Evolutionary conservation across 257 asterid species (phyloP), one percentile per base, ranked within the genome.

Genomic region (Solanum paucissectum): DNA sequence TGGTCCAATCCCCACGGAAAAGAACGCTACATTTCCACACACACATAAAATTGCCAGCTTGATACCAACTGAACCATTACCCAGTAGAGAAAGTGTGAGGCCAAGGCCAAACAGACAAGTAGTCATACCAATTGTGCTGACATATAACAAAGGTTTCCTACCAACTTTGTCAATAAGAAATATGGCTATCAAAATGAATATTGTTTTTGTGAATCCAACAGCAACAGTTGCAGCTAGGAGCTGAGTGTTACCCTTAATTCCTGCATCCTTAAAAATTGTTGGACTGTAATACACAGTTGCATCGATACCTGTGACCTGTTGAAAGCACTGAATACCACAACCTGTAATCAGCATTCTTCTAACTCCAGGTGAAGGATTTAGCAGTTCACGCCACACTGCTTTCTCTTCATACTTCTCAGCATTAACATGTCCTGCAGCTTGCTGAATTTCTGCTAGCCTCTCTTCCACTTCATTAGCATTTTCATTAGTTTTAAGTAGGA

Each of bases 1-100:
- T 0, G 98, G 98, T 18, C 98, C 98, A 38, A 94, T 92, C n/a
- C 98, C 98, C 2, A 93, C 90, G 0, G 96, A 94, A 84, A 92
- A 94, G 89, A 94, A 94, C 6, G 98, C 98, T 12, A 93, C 98
- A 87, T 94, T 93, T 37, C 93, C 95, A 87, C 96, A 93, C 5
- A 92, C 94, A 14, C 91, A 90, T 1, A 92, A 6, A 12, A 94
- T 85, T 21, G 93, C 92, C 81, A 94, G 27, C 2, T 34, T 84
- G 58, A 93, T 87, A 5, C 93, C 91, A 20, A 87, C 84, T 10
- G 79, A 37, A 49, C 90, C 83, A 44, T 89, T 71, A 1, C 84
- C 90, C 14, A 87, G 55, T 2, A 89, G 13, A 5, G 88, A 73
- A 9, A 94, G 94, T 20, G 93, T 91, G 37, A 91, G 64, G 40